phyloP scores from a whole-genome alignment of 2,329 filamentous ascomycete genomes.

The Verticillium klebahnii region DNA sequence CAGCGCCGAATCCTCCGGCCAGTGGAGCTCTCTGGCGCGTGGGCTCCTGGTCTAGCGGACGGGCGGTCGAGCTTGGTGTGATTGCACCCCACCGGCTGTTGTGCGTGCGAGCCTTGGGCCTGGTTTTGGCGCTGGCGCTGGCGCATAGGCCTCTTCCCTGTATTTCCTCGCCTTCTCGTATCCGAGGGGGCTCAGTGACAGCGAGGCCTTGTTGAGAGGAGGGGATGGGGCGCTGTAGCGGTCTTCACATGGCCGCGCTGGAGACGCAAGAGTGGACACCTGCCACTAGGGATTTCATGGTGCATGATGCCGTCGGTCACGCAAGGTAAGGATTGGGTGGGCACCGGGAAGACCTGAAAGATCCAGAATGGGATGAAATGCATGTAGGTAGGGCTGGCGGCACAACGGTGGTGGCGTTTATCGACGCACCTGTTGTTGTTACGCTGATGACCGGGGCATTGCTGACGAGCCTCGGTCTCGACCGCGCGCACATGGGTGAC shows the following conservation, averaged over 20 bases:
- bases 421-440: background rate
- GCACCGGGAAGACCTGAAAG: background rate
- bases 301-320: background rate
- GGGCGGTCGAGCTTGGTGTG: background rate
- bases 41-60: background rate
- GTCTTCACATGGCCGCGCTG: background rate
- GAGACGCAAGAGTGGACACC: background rate
- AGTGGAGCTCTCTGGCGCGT: background rate
- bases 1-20: background rate
- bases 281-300: background rate
- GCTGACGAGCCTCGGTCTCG: no score
- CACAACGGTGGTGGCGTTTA: background rate
- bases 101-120: background rate
- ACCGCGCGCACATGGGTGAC: no score
- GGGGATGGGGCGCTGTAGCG: background rate
- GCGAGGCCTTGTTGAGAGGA: background rate
- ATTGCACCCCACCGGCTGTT: background rate
- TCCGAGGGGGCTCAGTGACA: background rate
- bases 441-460: background rate
- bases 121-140: background rate
- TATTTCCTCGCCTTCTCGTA: background rate
- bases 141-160: background rate
- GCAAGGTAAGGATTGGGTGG: background rate
- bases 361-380: background rate
- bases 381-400: background rate